Evolutionary conservation across 768 basidiomycete species (phyloP).

Genomic region (Peribolospora kevripleyi): DNA sequence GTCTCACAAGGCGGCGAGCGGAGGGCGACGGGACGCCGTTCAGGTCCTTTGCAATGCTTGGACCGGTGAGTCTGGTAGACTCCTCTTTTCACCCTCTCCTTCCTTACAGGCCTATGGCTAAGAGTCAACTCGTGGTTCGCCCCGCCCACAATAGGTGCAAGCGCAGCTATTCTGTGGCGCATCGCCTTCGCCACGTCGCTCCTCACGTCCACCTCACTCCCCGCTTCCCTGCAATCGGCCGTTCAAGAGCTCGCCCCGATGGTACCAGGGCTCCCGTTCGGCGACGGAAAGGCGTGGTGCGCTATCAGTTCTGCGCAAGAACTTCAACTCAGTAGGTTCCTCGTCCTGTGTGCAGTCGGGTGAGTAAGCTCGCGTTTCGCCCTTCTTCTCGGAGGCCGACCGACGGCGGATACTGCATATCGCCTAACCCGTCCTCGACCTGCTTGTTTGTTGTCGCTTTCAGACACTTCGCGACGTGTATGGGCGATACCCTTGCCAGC

Average conservation of each 20-base stretch:
- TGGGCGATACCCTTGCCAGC: slow-evolving; percentile 79
- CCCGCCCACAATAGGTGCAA: too few species aligned
- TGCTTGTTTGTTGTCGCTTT: background rate
- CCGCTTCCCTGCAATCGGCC: slow-evolving; percentile 29
- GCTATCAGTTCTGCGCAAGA: slow-evolving; percentile 19
- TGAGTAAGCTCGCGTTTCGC: slow-evolving; percentile 18
- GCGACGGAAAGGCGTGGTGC: slow-evolving; percentile 30
- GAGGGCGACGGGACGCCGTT: too few species aligned
- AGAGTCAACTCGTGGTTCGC: too few species aligned
- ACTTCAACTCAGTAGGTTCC: slow-evolving; percentile 6
- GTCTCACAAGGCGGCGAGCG: too few species aligned
- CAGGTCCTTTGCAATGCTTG: too few species aligned
- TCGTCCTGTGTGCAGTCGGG: slow-evolving; percentile 46
- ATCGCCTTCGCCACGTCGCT: slow-evolving; percentile 45
- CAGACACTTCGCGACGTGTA: slow-evolving; percentile 68
- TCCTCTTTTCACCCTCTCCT: background rate
- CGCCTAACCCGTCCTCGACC: background rate
- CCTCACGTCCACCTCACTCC: slow-evolving; percentile 33
- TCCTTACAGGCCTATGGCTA: too few species aligned
- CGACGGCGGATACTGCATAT: too few species aligned
- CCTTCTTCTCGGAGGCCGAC: too few species aligned
- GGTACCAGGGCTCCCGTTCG: background rate
- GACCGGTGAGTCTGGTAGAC: too few species aligned
- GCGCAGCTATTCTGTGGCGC: too few species aligned
- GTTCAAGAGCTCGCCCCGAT: background rate